Evolutionary conservation across 2,329 filamentous ascomycete genomes (phyloP).

Genomic region (Ascochyta rabiei): DNA sequence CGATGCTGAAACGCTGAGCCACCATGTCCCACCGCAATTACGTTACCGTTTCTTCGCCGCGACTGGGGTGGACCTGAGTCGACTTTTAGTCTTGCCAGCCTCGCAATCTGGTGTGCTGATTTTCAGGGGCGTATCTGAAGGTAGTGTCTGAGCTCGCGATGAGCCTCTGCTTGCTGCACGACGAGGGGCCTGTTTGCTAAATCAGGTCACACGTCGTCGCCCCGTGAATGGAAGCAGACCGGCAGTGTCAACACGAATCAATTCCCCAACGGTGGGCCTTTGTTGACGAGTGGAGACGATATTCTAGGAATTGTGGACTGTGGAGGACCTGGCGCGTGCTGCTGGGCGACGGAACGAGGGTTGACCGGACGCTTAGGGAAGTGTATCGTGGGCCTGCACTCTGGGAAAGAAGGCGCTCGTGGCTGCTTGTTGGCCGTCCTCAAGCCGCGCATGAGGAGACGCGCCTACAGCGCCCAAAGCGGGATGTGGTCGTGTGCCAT

Average conservation of each 20-base stretch:
- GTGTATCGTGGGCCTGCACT: conserved; percentile 52
- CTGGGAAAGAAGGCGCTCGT: conserved; percentile 58
- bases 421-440: conserved; percentile 49
- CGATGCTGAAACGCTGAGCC: conserved; percentile 48
- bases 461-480: conserved; percentile 8
- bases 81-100: conserved; percentile 53
- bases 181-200: conserved; percentile 47
- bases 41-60: conserved; percentile 54
- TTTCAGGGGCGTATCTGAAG: conserved; percentile 55
- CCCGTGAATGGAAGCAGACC: conserved; percentile 51
- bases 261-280: conserved; percentile 47
- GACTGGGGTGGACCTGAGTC: conserved; percentile 55
- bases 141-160: conserved; percentile 59
- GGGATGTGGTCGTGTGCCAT: conserved; percentile 41
- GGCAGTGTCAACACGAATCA: conserved; percentile 42
- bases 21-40: conserved; percentile 50
- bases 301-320: conserved; percentile 58
- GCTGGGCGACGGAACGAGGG: neutral
- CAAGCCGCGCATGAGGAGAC: conserved; percentile 10
- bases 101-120: conserved; percentile 56
- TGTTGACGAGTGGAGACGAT: conserved; percentile 57
- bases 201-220: conserved; percentile 29
- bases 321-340: conserved; percentile 52
- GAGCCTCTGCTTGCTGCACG: conserved; percentile 56
- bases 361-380: conserved; percentile 42